These are phyloP conservation scores for Xylaria scruposa DNA, from an alignment of 495 filamentous ascomycete species.

Conservation along the genomic window DNA sequence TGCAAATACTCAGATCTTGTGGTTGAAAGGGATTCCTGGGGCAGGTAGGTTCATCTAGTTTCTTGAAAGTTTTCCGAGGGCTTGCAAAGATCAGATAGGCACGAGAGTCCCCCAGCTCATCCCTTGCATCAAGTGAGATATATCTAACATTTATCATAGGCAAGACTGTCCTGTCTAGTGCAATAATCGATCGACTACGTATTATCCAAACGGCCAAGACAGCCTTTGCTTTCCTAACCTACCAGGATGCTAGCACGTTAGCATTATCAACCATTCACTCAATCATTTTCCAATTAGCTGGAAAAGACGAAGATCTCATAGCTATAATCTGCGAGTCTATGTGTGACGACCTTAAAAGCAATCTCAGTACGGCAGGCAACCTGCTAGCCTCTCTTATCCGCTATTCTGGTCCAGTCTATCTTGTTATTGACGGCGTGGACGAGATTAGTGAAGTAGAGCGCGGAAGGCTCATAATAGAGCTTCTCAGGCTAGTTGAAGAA, in stretches of 20 bases:
- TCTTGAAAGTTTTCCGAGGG: neutral
- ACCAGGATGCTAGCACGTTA: neutral
- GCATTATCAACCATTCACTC: neutral
- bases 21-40: slow-evolving; percentile 3
- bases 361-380: neutral
- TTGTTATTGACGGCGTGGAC: slow-evolving; percentile 41
- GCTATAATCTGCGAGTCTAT: neutral
- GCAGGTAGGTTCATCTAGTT: neutral
- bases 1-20: neutral
- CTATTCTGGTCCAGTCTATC: slow-evolving; percentile 30
- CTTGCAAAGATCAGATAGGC: too few species aligned
- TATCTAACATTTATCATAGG: neutral
- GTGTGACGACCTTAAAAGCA: neutral
- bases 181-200: neutral
- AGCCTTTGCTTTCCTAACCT: neutral
- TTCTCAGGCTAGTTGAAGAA: neutral
- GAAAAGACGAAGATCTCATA: neutral
- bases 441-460: slow-evolving; percentile 40
- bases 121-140: too few species aligned
- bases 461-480: slow-evolving; percentile 26
- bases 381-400: slow-evolving; percentile 22
- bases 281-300: neutral
- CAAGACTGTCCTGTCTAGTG: neutral
- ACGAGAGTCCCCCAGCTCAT: neutral
- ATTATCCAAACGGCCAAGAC: neutral